Conservation (phyloP, 352 stramenopile genomes). For the Globisporangium canariense region DNA sequence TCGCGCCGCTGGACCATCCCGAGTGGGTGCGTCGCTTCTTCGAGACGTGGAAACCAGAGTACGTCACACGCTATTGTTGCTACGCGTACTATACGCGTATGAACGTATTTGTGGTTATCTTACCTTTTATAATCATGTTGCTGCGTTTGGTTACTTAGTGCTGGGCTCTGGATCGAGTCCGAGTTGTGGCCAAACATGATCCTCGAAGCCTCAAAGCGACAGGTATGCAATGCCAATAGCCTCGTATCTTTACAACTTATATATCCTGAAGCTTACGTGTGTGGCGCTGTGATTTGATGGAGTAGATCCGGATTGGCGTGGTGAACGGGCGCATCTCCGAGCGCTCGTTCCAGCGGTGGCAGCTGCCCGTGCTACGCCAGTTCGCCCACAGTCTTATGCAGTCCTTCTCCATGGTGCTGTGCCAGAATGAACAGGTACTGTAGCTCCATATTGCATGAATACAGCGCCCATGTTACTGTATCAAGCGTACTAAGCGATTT, state of each 20-base stretch:
- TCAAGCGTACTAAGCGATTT: background rate
- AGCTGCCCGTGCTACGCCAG: constrained; percentile 28
- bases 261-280: too few species aligned
- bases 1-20: constrained; percentile 63
- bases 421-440: constrained; percentile 48
- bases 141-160: constrained; percentile 21
- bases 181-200: constrained; percentile 81
- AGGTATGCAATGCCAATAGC: constrained; percentile 15
- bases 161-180: constrained; percentile 75
- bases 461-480: background rate
- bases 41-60: constrained; percentile 60
- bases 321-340: constrained; percentile 65
- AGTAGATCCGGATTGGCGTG: constrained; percentile 50
- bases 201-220: constrained; percentile 35
- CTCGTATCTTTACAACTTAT: background rate
- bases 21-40: constrained; percentile 56
- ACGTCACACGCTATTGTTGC: constrained; percentile 14
- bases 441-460: too few species aligned
- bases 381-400: constrained; percentile 27
- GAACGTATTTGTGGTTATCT: too few species aligned
- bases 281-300: background rate
- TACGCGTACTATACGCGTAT: background rate
- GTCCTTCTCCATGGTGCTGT: constrained; percentile 57
- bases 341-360: constrained; percentile 49
- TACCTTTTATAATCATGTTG: too few species aligned